Evolutionary conservation across 2,329 filamentous ascomycete genomes (phyloP), one percentile per base, ranked within the genome.

Genomic region (Lachnellula occidentalis): DNA sequence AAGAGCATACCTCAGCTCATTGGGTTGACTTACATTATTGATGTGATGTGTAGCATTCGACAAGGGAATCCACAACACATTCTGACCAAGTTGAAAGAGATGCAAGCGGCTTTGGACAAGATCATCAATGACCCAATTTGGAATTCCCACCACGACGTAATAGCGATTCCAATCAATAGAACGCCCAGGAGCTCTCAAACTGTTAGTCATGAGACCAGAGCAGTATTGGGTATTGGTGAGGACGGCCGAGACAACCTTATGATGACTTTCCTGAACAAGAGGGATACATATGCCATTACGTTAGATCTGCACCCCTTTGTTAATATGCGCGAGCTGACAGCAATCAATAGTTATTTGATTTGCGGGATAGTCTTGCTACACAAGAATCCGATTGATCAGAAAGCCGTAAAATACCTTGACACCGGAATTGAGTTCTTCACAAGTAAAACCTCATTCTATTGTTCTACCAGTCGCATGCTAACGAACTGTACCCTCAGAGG

Each of bases 21-120:
- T 52, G 76, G 85, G 2, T 69, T 92, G 48, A 76, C 85, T 12
- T 76, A 88, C 51, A 76, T 87, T 45, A 74, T 91, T 17, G 87
- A 92, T 65, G 76, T 92, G 21, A 79, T 82, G 1, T 88, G 86
- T 64, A 85, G 82, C 62, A 73, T 92, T 50, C 80, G 85, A 53
- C 78, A 83, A 54, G 85, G 84, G 58, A 78, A 76, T 34, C 77
- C 81, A 0, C 76, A 82, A 12, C 71, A 77, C 31, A 78, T 82
- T 31, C 69, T 74, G 0, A 73, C 78, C 50, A 90, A 90, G 64
- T 73, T 90, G 19, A 76, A 76, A 39, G 72, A 74, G 6, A 74
- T 92, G 60, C 85, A 90, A 65, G 71, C 73, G 39, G 78, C 77
- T 42, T 74, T 89, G 64, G 86, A 90, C 57, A 72, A 79, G 21